These are phyloP conservation scores for Polytrichum formosum DNA, from an alignment of 225 moss, liverwort and hornwort species.

Conservation along the genomic window DNA sequence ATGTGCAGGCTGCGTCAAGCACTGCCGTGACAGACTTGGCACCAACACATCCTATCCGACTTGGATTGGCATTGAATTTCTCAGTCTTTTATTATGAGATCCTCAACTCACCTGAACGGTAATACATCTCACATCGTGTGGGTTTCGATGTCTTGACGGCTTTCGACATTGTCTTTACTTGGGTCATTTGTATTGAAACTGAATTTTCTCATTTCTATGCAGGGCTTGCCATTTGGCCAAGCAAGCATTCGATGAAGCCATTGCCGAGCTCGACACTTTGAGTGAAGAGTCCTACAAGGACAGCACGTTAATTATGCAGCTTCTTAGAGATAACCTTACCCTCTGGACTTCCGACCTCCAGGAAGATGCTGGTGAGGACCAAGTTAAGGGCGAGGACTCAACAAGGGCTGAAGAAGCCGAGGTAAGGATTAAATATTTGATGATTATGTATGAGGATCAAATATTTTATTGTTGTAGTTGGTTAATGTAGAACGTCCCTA, in stretches of 20 bases:
- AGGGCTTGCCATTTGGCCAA: conserved; percentile 65
- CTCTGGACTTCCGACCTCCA: conserved; percentile 67
- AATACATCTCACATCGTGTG: neutral
- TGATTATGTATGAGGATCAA: too few relatives aligned
- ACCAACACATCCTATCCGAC: conserved; percentile 49
- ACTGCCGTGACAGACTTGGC: conserved; percentile 45
- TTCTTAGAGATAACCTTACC: conserved; percentile 61
- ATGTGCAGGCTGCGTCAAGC: conserved; percentile 36
- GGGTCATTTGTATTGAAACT: too few relatives aligned
- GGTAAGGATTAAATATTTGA: conserved; percentile 2
- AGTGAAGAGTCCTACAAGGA: conserved; percentile 66
- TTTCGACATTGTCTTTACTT: too few relatives aligned
- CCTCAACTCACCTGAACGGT: conserved; percentile 49
- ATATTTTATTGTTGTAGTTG: too few relatives aligned
- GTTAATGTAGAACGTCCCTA: too few relatives aligned
- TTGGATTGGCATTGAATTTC: conserved; percentile 51
- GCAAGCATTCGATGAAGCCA: conserved; percentile 64
- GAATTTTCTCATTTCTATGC: neutral
- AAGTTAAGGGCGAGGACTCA: conserved; percentile 43
- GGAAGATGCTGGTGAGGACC: conserved; percentile 46
- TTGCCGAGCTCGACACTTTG: conserved; percentile 56
- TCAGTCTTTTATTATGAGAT: conserved; percentile 65
- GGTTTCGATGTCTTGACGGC: rapidly evolving
- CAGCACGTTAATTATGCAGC: conserved; percentile 64
- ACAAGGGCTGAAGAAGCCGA: conserved; percentile 53